phyloP scores from a whole-genome alignment of 176 grass and related monocot species.

The Alopecurus myosuroides region DNA sequence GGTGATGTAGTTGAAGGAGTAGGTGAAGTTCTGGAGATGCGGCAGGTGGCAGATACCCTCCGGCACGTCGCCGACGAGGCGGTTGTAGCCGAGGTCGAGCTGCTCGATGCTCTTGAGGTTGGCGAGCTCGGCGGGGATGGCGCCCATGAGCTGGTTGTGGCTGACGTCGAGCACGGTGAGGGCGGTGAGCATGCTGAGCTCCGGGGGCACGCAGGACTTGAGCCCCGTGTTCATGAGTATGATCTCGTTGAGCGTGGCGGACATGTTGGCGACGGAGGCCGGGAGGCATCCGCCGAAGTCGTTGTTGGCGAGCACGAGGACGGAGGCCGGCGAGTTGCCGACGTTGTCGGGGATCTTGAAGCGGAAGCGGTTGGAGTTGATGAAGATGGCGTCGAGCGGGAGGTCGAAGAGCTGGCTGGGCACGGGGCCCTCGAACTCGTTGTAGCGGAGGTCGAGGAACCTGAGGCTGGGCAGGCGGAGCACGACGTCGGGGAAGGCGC shows the following conservation, averaged over 20 bases:
- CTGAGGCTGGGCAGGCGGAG: constrained; percentile 32
- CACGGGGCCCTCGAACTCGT: constrained; percentile 77
- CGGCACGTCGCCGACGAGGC: constrained; percentile 57
- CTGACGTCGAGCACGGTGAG: constrained; percentile 83
- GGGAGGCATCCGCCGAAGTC: constrained; percentile 72
- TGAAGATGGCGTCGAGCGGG: constrained; percentile 68
- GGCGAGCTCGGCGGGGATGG: constrained; percentile 49
- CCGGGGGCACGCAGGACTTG: constrained; percentile 58
- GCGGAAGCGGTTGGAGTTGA: constrained; percentile 75
- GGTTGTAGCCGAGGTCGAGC: constrained; percentile 71
- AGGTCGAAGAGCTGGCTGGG: constrained; percentile 59
- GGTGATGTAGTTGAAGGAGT: constrained; percentile 75
- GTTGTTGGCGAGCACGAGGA: constrained; percentile 83
- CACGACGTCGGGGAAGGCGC: constrained; percentile 55
- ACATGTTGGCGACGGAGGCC: constrained; percentile 75
- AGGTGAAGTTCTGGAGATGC: constrained; percentile 69
- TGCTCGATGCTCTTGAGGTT: constrained; percentile 47
- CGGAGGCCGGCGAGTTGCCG: constrained; percentile 77
- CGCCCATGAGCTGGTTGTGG: constrained; percentile 64
- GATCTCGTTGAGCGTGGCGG: constrained; percentile 65
- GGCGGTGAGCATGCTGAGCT: constrained; percentile 44
- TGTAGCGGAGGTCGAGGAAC: constrained; percentile 71
- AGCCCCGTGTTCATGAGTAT: constrained; percentile 73
- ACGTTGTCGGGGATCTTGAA: constrained; percentile 81
- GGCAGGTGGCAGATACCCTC: constrained; percentile 62